Percentiles rank a stretch among this genome's conserved stretches.
Conservation (phyloP, 2,329 filamentous ascomycete species). For the Pseudogymnoascus sp. region DNA sequence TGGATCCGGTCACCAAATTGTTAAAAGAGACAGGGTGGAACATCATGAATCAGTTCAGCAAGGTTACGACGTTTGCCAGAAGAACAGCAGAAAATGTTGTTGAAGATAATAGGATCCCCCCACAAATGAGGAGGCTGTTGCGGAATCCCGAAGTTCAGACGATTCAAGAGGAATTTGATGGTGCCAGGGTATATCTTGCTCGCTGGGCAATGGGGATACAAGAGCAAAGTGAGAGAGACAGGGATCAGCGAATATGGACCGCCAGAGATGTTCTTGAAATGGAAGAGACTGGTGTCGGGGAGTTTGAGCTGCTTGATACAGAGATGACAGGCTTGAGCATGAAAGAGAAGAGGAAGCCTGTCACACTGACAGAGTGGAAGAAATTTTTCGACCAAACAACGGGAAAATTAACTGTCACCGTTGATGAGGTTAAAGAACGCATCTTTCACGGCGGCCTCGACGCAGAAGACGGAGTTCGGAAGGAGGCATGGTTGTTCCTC, state of each 20-base stretch:
- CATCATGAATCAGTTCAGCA: slow-evolving; percentile 91
- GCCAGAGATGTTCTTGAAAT: slow-evolving; percentile 86
- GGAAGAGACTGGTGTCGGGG: slow-evolving; percentile 89
- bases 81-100: slow-evolving; percentile 86
- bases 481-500: slow-evolving; percentile 94
- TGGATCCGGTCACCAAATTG: slow-evolving; percentile 90
- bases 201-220: slow-evolving; percentile 98
- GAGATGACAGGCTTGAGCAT: slow-evolving; percentile 66
- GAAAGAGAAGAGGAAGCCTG: slow-evolving; percentile 66
- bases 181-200: slow-evolving; percentile 85
- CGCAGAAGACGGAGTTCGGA: slow-evolving; percentile 81
- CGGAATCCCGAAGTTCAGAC: slow-evolving; percentile 92
- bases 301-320: slow-evolving; percentile 86
- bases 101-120: slow-evolving; percentile 84
- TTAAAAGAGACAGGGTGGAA: slow-evolving; percentile 95
- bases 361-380: slow-evolving; percentile 84
- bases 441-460: slow-evolving; percentile 92
- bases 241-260: slow-evolving; percentile 83
- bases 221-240: slow-evolving; percentile 87
- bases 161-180: slow-evolving; percentile 94
- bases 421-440: slow-evolving; percentile 93
- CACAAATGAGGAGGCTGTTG: slow-evolving; percentile 76
- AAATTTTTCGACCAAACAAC: slow-evolving; percentile 71
- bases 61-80: slow-evolving; percentile 91
- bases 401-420: slow-evolving; percentile 68